phyloP scores from a whole-genome alignment of 345 rosid species.

The Syzygium jambos region DNA sequence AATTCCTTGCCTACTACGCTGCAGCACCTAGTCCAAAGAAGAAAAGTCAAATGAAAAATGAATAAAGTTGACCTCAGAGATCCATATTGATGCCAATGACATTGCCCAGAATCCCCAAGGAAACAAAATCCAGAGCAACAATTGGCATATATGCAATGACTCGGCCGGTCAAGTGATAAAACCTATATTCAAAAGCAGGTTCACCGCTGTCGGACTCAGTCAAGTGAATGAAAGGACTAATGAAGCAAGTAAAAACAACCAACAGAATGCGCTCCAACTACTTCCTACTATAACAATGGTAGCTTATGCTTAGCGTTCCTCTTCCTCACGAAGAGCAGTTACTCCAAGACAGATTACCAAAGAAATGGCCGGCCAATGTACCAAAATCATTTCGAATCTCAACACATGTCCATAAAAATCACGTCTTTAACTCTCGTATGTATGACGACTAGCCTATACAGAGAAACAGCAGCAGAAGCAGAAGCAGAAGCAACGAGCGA shows the following conservation, averaged over 20 bases:
- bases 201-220: neutral
- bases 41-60: neutral
- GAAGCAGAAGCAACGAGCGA: neutral
- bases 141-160: neutral
- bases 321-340: too few relatives aligned
- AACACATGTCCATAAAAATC: neutral
- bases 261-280: neutral
- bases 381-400: neutral
- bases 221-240: neutral
- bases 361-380: neutral
- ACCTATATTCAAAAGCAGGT: neutral
- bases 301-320: neutral
- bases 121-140: neutral
- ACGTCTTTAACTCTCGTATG: neutral
- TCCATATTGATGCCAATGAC: neutral
- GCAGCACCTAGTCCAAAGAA: conserved; percentile 39
- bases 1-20: conserved; percentile 67
- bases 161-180: neutral
- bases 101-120: neutral
- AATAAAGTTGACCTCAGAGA: neutral
- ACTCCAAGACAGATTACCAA: too few relatives aligned
- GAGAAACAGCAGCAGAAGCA: too few relatives aligned
- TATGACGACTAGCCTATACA: neutral
- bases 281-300: neutral
- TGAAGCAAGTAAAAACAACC: neutral